These are phyloP conservation scores for Thielaviopsis populi DNA, from an alignment of 2,329 filamentous ascomycete genomes.

Conservation along the genomic window DNA sequence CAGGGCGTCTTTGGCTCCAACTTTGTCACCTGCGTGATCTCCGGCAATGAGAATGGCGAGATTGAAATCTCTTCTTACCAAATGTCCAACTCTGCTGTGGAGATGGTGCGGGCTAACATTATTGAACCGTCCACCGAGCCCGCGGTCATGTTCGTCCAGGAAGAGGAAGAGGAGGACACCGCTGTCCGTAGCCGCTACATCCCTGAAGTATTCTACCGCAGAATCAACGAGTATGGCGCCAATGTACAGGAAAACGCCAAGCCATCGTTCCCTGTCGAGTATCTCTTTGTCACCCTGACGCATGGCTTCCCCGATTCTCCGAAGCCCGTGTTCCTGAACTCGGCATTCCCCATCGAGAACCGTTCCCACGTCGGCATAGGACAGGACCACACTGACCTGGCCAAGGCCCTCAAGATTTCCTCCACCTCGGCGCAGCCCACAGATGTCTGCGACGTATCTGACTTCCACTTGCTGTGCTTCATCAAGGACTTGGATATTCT, in stretches of 20 bases:
- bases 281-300: slow-evolving; percentile 86
- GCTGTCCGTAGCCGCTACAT: slow-evolving; percentile 60
- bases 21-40: slow-evolving; percentile 91
- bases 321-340: slow-evolving; percentile 58
- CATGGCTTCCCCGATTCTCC: slow-evolving; percentile 82
- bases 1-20: slow-evolving; percentile 88
- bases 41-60: slow-evolving; percentile 77
- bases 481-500: slow-evolving; percentile 67
- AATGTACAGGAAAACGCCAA: slow-evolving; percentile 97
- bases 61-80: slow-evolving; percentile 89
- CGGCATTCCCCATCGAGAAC: slow-evolving; percentile 80
- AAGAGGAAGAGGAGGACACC: slow-evolving; percentile 54
- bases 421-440: slow-evolving; percentile 26
- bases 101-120: slow-evolving; percentile 92
- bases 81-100: slow-evolving; percentile 84
- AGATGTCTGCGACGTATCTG: slow-evolving; percentile 55
- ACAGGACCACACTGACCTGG: slow-evolving; percentile 58
- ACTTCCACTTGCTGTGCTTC: slow-evolving; percentile 90
- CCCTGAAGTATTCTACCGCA: slow-evolving; percentile 90
- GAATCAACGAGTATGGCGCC: slow-evolving; percentile 89
- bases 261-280: slow-evolving; percentile 90
- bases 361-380: slow-evolving; percentile 71
- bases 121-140: slow-evolving; percentile 91
- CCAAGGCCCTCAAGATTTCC: slow-evolving; percentile 48
- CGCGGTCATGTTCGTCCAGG: slow-evolving; percentile 82